Evolutionary conservation across 2,329 filamentous ascomycete genomes (phyloP).

Genomic region (Beauveria varroae): DNA sequence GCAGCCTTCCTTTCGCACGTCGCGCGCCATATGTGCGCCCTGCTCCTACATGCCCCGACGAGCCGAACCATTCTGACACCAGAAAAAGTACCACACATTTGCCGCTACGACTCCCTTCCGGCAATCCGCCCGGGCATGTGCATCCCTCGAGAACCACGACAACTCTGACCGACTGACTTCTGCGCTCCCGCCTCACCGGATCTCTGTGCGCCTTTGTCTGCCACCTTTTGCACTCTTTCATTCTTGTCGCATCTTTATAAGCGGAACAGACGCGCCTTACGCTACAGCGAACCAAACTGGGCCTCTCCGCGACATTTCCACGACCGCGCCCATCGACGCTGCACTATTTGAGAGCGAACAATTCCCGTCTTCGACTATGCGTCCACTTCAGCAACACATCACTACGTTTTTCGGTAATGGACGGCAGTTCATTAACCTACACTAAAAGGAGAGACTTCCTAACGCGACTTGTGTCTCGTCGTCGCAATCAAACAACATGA

Average conservation of each 20-base stretch:
- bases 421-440: constrained; percentile 12
- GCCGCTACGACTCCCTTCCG: background rate
- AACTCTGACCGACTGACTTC: constrained; percentile 3
- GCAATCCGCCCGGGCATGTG: background rate
- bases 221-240: background rate
- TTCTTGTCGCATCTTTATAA: background rate
- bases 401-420: constrained; percentile 14
- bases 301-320: background rate
- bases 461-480: background rate
- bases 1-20: background rate
- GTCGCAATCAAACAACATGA: constrained; percentile 31
- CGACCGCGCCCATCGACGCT: background rate
- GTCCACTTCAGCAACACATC: constrained; percentile 13
- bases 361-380: constrained; percentile 12
- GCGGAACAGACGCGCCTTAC: background rate
- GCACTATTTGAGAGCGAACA: background rate
- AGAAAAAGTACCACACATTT: background rate
- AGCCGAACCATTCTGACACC: background rate
- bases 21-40: background rate
- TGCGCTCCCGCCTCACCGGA: background rate
- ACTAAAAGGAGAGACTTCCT: background rate
- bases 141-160: constrained; percentile 3
- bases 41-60: background rate
- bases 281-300: background rate
- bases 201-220: background rate